These are phyloP conservation scores for Hymenoscyphus albidus DNA, from an alignment of 2,329 filamentous ascomycete genomes.

Conservation along the genomic window DNA sequence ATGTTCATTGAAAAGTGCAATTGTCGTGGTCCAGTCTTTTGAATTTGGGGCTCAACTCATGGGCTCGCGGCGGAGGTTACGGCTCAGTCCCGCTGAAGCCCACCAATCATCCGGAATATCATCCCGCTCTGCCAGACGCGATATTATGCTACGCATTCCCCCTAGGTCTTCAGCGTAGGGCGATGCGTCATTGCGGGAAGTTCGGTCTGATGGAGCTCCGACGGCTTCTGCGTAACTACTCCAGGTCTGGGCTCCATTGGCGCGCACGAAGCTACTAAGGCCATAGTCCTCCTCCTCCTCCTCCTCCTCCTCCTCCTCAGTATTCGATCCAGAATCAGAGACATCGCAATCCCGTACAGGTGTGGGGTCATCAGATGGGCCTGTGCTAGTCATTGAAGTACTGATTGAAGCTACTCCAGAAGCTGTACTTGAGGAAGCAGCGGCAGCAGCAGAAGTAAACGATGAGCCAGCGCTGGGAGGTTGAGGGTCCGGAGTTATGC, in stretches of 20 bases:
- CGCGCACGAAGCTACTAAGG: slow-evolving; percentile 12
- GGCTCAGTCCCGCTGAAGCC: slow-evolving; percentile 64
- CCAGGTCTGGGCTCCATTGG: slow-evolving; percentile 15
- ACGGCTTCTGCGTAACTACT: slow-evolving; percentile 31
- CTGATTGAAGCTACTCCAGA: slow-evolving; percentile 27
- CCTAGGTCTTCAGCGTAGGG: slow-evolving; percentile 41
- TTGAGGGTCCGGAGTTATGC: slow-evolving; percentile 76
- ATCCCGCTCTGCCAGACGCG: slow-evolving; percentile 63
- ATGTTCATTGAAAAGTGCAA: neutral
- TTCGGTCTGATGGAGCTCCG: slow-evolving; percentile 31
- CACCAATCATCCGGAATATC: slow-evolving; percentile 84
- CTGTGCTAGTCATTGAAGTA: slow-evolving; percentile 30
- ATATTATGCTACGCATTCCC: slow-evolving; percentile 69
- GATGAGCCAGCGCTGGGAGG: slow-evolving; percentile 78
- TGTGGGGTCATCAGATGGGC: slow-evolving; percentile 18
- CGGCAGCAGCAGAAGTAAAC: slow-evolving; percentile 47
- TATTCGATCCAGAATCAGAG: slow-evolving; percentile 28
- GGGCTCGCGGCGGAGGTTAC: slow-evolving; percentile 48
- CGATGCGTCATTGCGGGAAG: slow-evolving; percentile 31
- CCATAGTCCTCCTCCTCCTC: slow-evolving; percentile 38
- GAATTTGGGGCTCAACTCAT: slow-evolving; percentile 13
- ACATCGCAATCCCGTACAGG: slow-evolving; percentile 30
- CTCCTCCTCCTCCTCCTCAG: slow-evolving; percentile 38
- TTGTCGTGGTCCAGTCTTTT: neutral
- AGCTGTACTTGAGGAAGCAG: slow-evolving; percentile 24